Evolutionary conservation across 2,329 filamentous ascomycete genomes (phyloP).

Genomic region (Daldinia sp.): DNA sequence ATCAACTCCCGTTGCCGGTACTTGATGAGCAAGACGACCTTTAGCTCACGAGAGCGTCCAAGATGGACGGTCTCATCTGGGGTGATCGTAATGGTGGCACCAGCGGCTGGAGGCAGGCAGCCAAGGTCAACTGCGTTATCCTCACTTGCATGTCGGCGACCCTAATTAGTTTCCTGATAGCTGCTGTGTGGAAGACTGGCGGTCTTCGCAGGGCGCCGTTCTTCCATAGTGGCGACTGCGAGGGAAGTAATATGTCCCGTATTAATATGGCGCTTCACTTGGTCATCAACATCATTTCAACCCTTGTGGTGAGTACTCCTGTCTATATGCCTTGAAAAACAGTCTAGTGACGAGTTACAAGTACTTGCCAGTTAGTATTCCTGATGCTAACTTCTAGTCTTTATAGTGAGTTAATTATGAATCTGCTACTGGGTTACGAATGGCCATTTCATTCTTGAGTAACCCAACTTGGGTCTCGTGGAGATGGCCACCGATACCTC

Average conservation of each 20-base stretch:
- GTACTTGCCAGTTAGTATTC: background rate
- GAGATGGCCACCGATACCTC: background rate
- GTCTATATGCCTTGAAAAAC: background rate
- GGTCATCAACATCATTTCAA: slow-evolving; percentile 38
- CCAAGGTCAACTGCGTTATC: slow-evolving; percentile 36
- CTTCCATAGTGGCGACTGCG: slow-evolving; percentile 34
- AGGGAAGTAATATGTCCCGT: slow-evolving; percentile 18
- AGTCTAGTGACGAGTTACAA: background rate
- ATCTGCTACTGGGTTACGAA: background rate
- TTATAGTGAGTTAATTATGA: slow-evolving; percentile 10
- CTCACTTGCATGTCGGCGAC: slow-evolving; percentile 29
- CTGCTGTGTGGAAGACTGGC: slow-evolving; percentile 7
- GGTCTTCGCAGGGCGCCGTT: slow-evolving; percentile 24
- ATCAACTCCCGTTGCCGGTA: background rate
- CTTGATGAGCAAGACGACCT: background rate
- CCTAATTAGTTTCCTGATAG: slow-evolving; percentile 23
- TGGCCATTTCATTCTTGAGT: background rate
- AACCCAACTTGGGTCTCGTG: background rate
- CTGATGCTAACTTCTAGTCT: slow-evolving; percentile 3
- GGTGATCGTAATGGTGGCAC: background rate
- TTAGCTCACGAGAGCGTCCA: background rate
- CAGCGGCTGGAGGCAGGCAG: slow-evolving; percentile 35
- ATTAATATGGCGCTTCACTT: slow-evolving; percentile 33
- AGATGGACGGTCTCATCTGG: slow-evolving; percentile 23
- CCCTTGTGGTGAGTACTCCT: slow-evolving; percentile 34